A percentile compares a stretch with the other conserved stretches of the same genome.
phyloP scores from a whole-genome alignment of 2,329 filamentous ascomycete species.

The Harringtonia aguacate region DNA sequence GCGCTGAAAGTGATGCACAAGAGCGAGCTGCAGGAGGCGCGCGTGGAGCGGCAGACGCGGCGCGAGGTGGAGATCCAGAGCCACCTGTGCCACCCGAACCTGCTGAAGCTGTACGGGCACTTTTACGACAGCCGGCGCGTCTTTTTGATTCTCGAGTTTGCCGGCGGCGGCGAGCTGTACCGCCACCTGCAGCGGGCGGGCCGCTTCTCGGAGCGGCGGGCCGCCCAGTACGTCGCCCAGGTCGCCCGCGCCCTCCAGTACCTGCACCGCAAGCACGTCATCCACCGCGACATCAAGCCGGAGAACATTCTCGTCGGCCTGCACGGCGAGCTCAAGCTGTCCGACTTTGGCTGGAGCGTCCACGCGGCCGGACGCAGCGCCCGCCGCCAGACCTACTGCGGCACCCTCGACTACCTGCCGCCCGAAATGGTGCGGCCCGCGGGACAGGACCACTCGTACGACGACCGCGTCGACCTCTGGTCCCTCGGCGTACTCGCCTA shows the following conservation, averaged over 20 bases:
- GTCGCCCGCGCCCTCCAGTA: conserved; percentile 87
- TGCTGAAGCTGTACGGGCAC: conserved; percentile 73
- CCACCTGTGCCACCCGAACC: conserved; percentile 77
- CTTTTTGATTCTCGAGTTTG: conserved; percentile 80
- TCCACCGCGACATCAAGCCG: conserved; percentile 95
- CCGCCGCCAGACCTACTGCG: conserved; percentile 88
- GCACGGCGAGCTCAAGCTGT: conserved; percentile 97
- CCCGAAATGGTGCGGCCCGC: conserved; percentile 89
- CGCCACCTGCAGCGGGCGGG: conserved; percentile 72
- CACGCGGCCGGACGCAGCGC: conserved; percentile 97
- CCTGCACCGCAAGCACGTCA: conserved; percentile 92
- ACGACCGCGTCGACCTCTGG: conserved; percentile 94
- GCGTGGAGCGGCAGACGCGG: conserved; percentile 76
- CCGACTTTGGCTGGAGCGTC: conserved; percentile 96
- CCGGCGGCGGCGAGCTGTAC: conserved; percentile 77
- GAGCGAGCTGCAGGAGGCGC: conserved; percentile 63
- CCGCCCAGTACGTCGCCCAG: conserved; percentile 77
- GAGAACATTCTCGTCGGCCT: conserved; percentile 95
- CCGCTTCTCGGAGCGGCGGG: conserved; percentile 76
- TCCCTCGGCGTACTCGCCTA: conserved; percentile 90
- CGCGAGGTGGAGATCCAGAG: conserved; percentile 86
- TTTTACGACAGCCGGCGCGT: conserved; percentile 85
- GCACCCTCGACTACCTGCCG: conserved; percentile 95
- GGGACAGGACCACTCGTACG: conserved; percentile 67
- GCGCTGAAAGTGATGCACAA: conserved; percentile 83